Conservation (phyloP, 176 grass and related monocot species). For the Microstegium vimineum region DNA sequence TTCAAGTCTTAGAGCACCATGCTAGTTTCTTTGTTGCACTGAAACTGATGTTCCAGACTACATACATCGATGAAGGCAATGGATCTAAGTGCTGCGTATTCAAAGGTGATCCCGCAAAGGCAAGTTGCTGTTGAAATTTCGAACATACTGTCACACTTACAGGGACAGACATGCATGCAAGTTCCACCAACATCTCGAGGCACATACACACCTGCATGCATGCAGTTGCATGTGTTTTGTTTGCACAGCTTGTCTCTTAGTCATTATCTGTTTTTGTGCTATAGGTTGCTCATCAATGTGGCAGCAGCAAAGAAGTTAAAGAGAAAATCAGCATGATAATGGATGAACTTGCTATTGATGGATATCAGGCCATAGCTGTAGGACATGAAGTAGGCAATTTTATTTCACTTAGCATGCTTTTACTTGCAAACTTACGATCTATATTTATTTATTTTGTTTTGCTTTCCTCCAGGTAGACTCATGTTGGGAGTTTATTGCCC, state of each 20-base stretch:
- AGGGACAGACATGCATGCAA: neutral
- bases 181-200: neutral
- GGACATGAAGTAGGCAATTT: conserved; percentile 36
- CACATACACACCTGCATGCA: neutral
- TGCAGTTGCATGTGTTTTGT: too few species aligned
- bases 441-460: conserved; percentile 19
- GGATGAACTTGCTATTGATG: conserved; percentile 42
- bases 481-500: conserved; percentile 39
- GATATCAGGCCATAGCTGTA: conserved; percentile 54
- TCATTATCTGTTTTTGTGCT: conserved; percentile 18
- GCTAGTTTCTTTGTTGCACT: conserved; percentile 35
- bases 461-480: conserved; percentile 23
- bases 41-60: conserved; percentile 44
- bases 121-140: conserved; percentile 10
- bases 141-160: neutral
- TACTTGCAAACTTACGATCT: neutral
- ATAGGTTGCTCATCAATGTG: conserved; percentile 39
- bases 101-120: conserved; percentile 48
- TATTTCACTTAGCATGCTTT: neutral
- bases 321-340: conserved; percentile 38
- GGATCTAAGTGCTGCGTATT: conserved; percentile 35
- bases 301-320: conserved; percentile 32
- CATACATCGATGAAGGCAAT: conserved; percentile 27
- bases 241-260: neutral
- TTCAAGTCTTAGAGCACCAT: conserved; percentile 43